Evolutionary conservation across 2,329 filamentous ascomycete genomes (phyloP).

Genomic region (Fusarium dimerum): DNA sequence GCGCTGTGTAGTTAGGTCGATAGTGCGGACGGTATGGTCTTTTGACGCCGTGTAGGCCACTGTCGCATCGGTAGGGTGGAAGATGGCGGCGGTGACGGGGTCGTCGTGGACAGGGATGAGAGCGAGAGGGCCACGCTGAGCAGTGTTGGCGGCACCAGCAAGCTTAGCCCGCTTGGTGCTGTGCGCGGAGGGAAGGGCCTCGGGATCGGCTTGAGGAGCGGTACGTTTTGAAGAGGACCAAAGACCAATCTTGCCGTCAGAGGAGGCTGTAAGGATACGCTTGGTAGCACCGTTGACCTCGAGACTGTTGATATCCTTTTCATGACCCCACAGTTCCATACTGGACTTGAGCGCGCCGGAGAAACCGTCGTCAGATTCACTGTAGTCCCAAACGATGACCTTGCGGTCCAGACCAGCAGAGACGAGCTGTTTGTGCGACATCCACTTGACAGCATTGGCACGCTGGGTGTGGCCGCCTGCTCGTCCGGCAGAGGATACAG

Average conservation of each 20-base stretch:
- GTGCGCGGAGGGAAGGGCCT: conserved; percentile 67
- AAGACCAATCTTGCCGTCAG: conserved; percentile 81
- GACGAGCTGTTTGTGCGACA: conserved; percentile 75
- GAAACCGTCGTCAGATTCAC: conserved; percentile 62
- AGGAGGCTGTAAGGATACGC: conserved; percentile 81
- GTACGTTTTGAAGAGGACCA: conserved; percentile 82
- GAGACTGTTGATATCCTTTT: conserved; percentile 70
- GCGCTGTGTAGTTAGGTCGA: conserved; percentile 80
- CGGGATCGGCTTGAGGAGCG: conserved; percentile 70
- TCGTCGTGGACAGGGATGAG: conserved; percentile 72
- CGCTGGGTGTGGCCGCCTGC: conserved; percentile 75
- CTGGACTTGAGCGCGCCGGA: conserved; percentile 67
- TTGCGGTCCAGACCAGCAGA: conserved; percentile 84
- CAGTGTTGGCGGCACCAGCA: conserved; percentile 42
- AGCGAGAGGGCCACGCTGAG: conserved; percentile 79
- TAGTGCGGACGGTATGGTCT: conserved; percentile 88
- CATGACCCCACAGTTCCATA: conserved; percentile 84
- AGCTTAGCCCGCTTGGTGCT: conserved; percentile 77
- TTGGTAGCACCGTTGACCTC: conserved; percentile 72
- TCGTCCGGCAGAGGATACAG: conserved; percentile 67
- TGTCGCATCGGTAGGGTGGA: conserved; percentile 81
- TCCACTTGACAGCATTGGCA: conserved; percentile 80
- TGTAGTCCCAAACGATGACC: conserved; percentile 87
- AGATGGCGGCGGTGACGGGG: conserved; percentile 76
- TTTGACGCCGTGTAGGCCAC: conserved; percentile 90